Conservation (phyloP, 2,329 filamentous ascomycete genomes). For the Talaromyces atroroseus region DNA sequence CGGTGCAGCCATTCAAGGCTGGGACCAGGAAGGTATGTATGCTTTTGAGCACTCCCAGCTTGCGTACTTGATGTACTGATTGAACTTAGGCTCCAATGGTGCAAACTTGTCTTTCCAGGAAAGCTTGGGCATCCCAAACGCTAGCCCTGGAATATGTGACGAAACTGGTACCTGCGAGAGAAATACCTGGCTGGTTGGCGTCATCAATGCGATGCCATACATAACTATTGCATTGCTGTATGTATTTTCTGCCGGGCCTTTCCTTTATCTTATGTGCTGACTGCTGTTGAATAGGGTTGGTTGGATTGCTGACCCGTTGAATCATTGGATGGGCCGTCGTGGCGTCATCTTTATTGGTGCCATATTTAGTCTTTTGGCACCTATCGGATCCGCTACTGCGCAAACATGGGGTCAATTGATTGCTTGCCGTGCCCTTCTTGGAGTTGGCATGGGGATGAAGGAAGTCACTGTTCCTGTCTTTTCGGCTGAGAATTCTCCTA, state of each 20-base stretch:
- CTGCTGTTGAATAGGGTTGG: slow-evolving; percentile 35
- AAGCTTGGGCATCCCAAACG: slow-evolving; percentile 41
- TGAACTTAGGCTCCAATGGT: slow-evolving; percentile 37
- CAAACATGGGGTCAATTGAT: slow-evolving; percentile 57
- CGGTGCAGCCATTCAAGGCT: slow-evolving; percentile 48
- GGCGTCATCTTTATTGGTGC: slow-evolving; percentile 60
- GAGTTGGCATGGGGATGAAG: slow-evolving; percentile 57
- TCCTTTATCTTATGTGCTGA: not conserved
- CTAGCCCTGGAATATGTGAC: slow-evolving; percentile 20
- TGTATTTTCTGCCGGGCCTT: not conserved
- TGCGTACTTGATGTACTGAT: not conserved
- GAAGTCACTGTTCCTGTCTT: slow-evolving; percentile 53
- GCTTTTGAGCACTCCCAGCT: not conserved
- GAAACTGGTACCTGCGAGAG: slow-evolving; percentile 25
- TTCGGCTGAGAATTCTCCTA: slow-evolving; percentile 53
- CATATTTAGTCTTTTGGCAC: slow-evolving; percentile 61
- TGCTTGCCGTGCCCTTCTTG: slow-evolving; percentile 52
- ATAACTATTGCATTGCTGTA: slow-evolving; percentile 36
- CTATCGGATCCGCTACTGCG: slow-evolving; percentile 58
- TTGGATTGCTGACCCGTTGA: slow-evolving; percentile 64
- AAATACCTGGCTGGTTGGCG: slow-evolving; percentile 58
- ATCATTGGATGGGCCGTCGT: slow-evolving; percentile 55
- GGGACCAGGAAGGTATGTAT: slow-evolving; percentile 45
- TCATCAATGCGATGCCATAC: slow-evolving; percentile 53
- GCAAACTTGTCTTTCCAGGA: slow-evolving; percentile 49